Evolutionary conservation across 2,329 filamentous ascomycete genomes (phyloP).

Genomic region (Zymoseptoria pseudotritici): DNA sequence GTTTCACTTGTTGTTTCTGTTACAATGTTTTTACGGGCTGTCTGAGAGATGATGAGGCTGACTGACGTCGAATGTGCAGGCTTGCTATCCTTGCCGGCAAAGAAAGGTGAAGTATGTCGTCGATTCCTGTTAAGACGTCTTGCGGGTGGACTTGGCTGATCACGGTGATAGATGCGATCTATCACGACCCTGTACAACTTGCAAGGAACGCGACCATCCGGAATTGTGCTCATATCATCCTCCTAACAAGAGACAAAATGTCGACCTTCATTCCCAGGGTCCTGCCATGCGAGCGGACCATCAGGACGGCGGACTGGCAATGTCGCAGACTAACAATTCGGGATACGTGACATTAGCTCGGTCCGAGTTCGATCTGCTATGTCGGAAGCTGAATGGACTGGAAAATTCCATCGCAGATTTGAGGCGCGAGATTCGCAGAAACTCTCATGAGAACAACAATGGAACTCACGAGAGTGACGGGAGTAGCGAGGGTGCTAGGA

Average conservation of each 20-base stretch:
- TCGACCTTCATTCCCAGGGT: constrained; percentile 14
- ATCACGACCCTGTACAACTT: constrained; percentile 43
- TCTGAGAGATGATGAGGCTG: too few relatives aligned
- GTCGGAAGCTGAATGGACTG: constrained; percentile 41
- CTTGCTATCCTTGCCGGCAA: constrained; percentile 45
- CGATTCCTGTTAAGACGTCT: neutral
- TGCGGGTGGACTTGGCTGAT: neutral
- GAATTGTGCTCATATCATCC: constrained; percentile 40
- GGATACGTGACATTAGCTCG: constrained; percentile 26
- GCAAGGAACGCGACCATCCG: constrained; percentile 44
- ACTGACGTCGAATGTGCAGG: constrained; percentile 9
- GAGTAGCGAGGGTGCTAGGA: constrained; percentile 7
- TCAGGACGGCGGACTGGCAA: constrained; percentile 10
- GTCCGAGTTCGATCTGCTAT: constrained; percentile 42
- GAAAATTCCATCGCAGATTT: constrained; percentile 42
- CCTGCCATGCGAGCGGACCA: constrained; percentile 10
- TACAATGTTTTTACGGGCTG: too few relatives aligned
- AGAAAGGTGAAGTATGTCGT: constrained; percentile 30
- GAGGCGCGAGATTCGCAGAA: constrained; percentile 25
- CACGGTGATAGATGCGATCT: constrained; percentile 37
- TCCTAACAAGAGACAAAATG: constrained; percentile 30
- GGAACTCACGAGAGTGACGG: constrained; percentile 14
- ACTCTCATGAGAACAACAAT: constrained; percentile 10
- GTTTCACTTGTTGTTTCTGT: neutral
- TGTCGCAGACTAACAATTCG: constrained; percentile 3